Evolutionary conservation across 2,329 filamentous ascomycete genomes (phyloP).

Genomic region (Ophiostoma ulmi): DNA sequence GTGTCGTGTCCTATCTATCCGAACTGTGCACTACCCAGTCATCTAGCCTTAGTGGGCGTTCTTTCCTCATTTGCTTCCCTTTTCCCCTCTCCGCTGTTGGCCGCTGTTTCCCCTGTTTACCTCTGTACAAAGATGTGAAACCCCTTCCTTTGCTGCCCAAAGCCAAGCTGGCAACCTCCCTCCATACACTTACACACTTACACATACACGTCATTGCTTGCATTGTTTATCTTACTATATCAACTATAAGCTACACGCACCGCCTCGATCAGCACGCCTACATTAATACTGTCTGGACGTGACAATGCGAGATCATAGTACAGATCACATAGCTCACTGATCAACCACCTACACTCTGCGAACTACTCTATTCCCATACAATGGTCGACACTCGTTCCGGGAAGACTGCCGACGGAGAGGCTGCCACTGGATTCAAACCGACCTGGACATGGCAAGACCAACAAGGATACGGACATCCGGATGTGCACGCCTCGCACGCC

Average conservation of each 20-base stretch:
- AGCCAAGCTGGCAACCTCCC: slow-evolving; percentile 18
- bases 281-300: background rate
- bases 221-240: background rate
- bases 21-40: background rate
- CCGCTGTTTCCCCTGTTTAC: background rate
- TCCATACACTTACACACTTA: background rate
- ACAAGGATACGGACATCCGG: background rate
- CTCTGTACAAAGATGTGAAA: slow-evolving; percentile 19
- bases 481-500: slow-evolving; percentile 8
- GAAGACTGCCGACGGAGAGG: background rate
- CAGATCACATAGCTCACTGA: background rate
- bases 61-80: background rate
- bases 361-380: background rate
- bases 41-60: background rate
- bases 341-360: background rate
- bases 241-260: background rate
- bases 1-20: slow-evolving; percentile 8
- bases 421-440: background rate
- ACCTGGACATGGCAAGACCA: slow-evolving; percentile 21
- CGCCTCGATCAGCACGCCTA: background rate
- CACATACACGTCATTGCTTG: background rate
- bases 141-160: slow-evolving; percentile 16
- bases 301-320: background rate
- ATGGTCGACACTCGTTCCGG: slow-evolving; percentile 22
- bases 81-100: background rate